phyloP scores from a whole-genome alignment of 192 early-diverging fungal genomes.

The Funneliformis mosseae region DNA sequence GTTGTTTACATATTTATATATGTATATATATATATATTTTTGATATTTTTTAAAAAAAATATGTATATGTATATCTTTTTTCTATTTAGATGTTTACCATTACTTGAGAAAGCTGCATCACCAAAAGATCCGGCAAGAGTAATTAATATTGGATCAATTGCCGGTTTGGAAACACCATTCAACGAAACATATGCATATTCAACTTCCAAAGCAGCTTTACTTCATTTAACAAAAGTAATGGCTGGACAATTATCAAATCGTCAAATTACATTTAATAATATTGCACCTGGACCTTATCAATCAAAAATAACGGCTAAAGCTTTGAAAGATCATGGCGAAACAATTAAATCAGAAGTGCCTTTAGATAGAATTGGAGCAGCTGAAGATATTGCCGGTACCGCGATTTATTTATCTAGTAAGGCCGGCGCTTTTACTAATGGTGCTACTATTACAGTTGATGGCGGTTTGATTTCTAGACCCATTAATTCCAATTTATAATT shows the following conservation, averaged over 20 bases:
- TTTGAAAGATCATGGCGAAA: background rate
- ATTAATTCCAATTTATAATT: background rate
- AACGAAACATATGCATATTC: conserved; percentile 71
- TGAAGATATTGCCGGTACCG: conserved; percentile 86
- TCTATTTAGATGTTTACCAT: conserved; percentile 40
- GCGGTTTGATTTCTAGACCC: conserved; percentile 50
- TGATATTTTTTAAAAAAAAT: background rate
- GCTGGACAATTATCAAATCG: conserved; percentile 54
- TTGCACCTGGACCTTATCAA: conserved; percentile 75
- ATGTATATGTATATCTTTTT: background rate
- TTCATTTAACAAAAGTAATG: conserved; percentile 71
- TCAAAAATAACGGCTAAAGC: conserved; percentile 37
- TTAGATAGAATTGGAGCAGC: conserved; percentile 76
- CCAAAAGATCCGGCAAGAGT: conserved; percentile 64
- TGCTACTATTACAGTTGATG: conserved; percentile 81
- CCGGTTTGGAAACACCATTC: conserved; percentile 41
- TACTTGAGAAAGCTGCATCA: conserved; percentile 59
- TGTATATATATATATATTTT: background rate
- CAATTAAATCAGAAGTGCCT: conserved; percentile 61
- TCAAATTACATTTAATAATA: conserved; percentile 65
- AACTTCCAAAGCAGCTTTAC: conserved; percentile 77
- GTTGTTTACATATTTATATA: background rate
- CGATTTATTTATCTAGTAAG: conserved; percentile 73
- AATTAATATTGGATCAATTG: conserved; percentile 82
- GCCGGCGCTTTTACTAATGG: conserved; percentile 86